These are phyloP conservation scores for Trichosporon sp. DNA, from an alignment of 1,284 basidiomycete species.

Conservation along the genomic window DNA sequence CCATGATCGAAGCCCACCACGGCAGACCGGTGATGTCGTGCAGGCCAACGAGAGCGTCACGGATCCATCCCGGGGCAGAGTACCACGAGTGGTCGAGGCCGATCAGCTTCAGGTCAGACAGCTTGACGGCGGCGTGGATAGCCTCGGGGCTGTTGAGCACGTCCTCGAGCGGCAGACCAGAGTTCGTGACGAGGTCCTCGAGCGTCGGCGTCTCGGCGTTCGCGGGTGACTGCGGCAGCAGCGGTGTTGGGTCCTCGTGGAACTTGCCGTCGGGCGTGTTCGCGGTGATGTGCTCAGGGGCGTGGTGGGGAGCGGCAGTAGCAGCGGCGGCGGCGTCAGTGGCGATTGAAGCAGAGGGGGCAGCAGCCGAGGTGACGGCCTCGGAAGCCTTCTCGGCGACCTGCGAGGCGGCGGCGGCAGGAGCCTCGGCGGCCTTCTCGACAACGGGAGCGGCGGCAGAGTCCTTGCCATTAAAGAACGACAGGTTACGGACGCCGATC, in stretches of 20 bases:
- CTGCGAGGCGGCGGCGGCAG: constrained; percentile 19
- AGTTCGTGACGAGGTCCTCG: constrained; percentile 50
- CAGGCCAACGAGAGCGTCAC: constrained; percentile 68
- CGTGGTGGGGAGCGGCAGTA: constrained; percentile 14
- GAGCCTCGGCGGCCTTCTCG: constrained; percentile 1
- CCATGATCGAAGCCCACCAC: constrained; percentile 83
- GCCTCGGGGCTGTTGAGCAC: constrained; percentile 55
- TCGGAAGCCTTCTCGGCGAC: constrained; percentile 1
- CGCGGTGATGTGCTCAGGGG: constrained; percentile 28
- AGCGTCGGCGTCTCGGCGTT: constrained; percentile 44
- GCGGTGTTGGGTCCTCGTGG: constrained; percentile 36
- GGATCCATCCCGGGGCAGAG: constrained; percentile 67
- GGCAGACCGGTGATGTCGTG: constrained; percentile 75
- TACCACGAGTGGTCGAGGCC: constrained; percentile 66
- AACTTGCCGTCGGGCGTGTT: constrained; percentile 33
- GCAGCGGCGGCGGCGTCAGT: neutral
- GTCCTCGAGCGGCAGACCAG: constrained; percentile 44
- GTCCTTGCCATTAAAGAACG: constrained; percentile 11
- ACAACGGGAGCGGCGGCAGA: neutral
- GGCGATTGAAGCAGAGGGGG: neutral
- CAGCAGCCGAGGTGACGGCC: constrained; percentile 15
- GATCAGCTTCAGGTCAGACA: constrained; percentile 75
- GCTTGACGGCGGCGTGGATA: constrained; percentile 61
- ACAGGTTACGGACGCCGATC: constrained; percentile 18
- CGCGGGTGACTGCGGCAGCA: constrained; percentile 48